A percentile compares a stretch with the other conserved stretches of the same genome.
Evolutionary conservation across 2,329 filamentous ascomycete species (phyloP).

Genomic region (Chaetomium strumarium): DNA sequence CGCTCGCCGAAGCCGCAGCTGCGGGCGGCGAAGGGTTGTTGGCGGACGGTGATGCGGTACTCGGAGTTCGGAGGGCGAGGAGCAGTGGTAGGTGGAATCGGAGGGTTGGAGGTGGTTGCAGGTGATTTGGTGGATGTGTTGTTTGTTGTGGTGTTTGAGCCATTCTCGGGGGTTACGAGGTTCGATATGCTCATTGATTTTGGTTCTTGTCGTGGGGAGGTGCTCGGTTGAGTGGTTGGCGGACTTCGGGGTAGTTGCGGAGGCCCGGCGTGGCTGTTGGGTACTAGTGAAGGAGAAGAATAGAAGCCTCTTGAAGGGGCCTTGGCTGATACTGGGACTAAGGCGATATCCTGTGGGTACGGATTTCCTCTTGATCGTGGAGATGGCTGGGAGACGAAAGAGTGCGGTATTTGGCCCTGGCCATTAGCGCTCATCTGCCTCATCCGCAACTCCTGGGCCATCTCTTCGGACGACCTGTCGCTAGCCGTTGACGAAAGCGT

Average conservation of each 20-base stretch:
- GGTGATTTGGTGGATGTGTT: slow-evolving; percentile 6
- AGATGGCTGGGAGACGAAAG: slow-evolving; percentile 19
- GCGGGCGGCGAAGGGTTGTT: slow-evolving; percentile 71
- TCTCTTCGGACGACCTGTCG: slow-evolving; percentile 27
- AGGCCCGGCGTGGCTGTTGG: slow-evolving; percentile 13
- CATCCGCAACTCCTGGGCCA: slow-evolving; percentile 20
- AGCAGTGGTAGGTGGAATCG: slow-evolving; percentile 7
- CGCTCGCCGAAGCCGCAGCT: slow-evolving; percentile 80
- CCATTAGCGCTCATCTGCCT: slow-evolving; percentile 22
- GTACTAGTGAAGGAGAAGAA: slow-evolving; percentile 5
- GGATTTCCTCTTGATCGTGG: slow-evolving; percentile 20
- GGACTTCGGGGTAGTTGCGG: slow-evolving; percentile 22
- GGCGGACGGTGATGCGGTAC: slow-evolving; percentile 56
- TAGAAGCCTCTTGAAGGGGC: slow-evolving; percentile 10
- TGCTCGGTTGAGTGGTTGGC: slow-evolving; percentile 20
- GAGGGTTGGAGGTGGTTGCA: neutral
- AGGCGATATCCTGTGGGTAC: slow-evolving; percentile 16
- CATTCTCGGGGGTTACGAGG: slow-evolving; percentile 20
- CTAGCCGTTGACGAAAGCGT: slow-evolving; percentile 26
- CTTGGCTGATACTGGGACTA: slow-evolving; percentile 10
- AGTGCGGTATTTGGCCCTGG: slow-evolving; percentile 19
- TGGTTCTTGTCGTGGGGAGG: slow-evolving; percentile 25
- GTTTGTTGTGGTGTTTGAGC: neutral
- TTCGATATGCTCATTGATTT: slow-evolving; percentile 31
- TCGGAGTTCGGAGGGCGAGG: slow-evolving; percentile 19